Evolutionary conservation across 352 stramenopile genomes (phyloP).

Genomic region (Pythium rishiriense): DNA sequence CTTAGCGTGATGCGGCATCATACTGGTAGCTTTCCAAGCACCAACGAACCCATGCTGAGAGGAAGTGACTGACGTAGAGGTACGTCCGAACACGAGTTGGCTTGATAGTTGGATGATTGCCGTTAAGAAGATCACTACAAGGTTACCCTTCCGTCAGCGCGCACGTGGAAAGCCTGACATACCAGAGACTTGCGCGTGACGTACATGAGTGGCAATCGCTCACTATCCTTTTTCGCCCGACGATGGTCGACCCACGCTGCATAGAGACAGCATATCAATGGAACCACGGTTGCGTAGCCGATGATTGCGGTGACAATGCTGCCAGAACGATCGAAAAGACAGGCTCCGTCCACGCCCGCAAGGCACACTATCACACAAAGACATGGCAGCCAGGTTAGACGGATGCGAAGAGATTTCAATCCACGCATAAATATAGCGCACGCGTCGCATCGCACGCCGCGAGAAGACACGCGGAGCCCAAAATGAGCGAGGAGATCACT

Average conservation of each 20-base stretch:
- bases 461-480: conserved; percentile 41
- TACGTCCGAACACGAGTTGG: conserved; percentile 55
- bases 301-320: conserved; percentile 64
- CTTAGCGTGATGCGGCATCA: background rate
- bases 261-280: conserved; percentile 37
- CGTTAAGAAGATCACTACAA: background rate
- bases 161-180: no score
- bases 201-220: conserved; percentile 40
- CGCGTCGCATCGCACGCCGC: conserved; percentile 43
- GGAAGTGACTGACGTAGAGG: conserved; percentile 70
- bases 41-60: conserved; percentile 68
- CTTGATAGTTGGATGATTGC: background rate
- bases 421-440: conserved; percentile 11
- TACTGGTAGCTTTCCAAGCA: background rate
- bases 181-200: conserved; percentile 11
- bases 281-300: conserved; percentile 44
- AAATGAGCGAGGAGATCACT: conserved; percentile 47
- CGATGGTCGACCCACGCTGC: conserved; percentile 42
- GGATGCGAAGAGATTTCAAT: background rate
- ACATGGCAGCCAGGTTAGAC: background rate
- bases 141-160: no score
- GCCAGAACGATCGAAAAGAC: conserved; percentile 38
- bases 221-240: conserved; percentile 11
- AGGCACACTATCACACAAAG: conserved; percentile 32
- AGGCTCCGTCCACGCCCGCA: conserved; percentile 29